phyloP scores from a whole-genome alignment of 352 stramenopile species.

The Pythium monospermum region DNA sequence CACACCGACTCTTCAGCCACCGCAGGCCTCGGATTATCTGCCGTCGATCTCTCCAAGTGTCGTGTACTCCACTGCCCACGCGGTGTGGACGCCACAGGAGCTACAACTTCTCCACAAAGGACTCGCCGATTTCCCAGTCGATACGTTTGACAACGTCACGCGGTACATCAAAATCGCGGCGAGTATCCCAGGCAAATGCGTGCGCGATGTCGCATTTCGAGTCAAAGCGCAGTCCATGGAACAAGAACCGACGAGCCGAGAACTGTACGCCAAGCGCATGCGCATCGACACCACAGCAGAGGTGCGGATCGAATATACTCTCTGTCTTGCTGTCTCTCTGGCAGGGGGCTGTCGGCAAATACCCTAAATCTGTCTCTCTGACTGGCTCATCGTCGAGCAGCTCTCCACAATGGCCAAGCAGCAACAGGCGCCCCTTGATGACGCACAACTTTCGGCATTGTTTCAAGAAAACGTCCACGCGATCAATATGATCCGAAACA shows the following conservation, averaged over 20 bases:
- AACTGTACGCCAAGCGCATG: constrained; percentile 49
- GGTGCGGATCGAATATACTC: constrained; percentile 4
- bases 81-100: constrained; percentile 55
- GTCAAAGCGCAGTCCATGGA: constrained; percentile 37
- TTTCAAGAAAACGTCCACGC: constrained; percentile 64
- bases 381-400: too few species aligned
- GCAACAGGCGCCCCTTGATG: constrained; percentile 20
- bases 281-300: constrained; percentile 40
- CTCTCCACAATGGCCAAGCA: constrained; percentile 14
- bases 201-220: constrained; percentile 73
- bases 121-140: constrained; percentile 45
- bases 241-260: constrained; percentile 12
- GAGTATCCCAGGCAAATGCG: constrained; percentile 57
- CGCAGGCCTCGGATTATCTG: constrained; percentile 19
- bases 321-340: neutral
- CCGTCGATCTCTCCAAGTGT: constrained; percentile 54
- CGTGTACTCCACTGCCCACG: constrained; percentile 56
- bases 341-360: too few species aligned
- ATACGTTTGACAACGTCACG: constrained; percentile 75
- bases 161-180: constrained; percentile 80
- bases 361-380: too few species aligned
- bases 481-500: constrained; percentile 64
- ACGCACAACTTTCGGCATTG: constrained; percentile 44
- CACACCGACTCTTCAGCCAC: constrained; percentile 8
- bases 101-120: constrained; percentile 57